Conservation (phyloP, 441 rosid genomes). For the Biscutella laevigata region DNA sequence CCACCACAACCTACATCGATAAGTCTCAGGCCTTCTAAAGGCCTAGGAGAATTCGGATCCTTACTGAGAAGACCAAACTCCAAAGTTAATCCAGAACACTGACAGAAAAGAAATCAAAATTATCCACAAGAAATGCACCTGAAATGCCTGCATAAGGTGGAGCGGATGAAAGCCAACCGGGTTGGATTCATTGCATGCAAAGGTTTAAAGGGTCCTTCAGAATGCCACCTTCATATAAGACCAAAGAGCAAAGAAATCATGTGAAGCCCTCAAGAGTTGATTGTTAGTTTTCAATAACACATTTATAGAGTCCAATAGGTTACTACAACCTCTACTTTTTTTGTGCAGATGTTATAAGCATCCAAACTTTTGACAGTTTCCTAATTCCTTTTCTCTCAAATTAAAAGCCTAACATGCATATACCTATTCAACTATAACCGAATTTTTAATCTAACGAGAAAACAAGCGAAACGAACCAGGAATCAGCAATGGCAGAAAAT, state of each 20-base stretch:
- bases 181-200: slow-evolving; percentile 80
- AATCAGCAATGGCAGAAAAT: slow-evolving; percentile 82
- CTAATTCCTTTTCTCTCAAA: neutral
- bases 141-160: slow-evolving; percentile 84
- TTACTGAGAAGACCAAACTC: slow-evolving; percentile 51
- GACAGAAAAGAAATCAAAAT: neutral
- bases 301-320: no score
- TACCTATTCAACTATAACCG: neutral
- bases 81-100: neutral
- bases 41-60: slow-evolving; percentile 60
- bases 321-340: no score
- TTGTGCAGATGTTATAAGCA: no score
- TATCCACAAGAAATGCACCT: slow-evolving; percentile 28
- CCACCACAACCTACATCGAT: slow-evolving; percentile 93
- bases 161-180: slow-evolving; percentile 78
- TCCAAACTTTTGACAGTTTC: neutral
- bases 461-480: slow-evolving; percentile 39
- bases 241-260: no score
- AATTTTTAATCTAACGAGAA: no score
- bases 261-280: no score
- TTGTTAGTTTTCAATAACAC: no score
- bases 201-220: slow-evolving; percentile 80
- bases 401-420: neutral
- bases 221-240: slow-evolving; percentile 66
- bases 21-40: slow-evolving; percentile 71